Percentiles rank a stretch among this genome's conserved stretches.
These are phyloP conservation scores for Verticillium isaacii DNA, from an alignment of 2,329 filamentous ascomycete species.

Conservation along the genomic window DNA sequence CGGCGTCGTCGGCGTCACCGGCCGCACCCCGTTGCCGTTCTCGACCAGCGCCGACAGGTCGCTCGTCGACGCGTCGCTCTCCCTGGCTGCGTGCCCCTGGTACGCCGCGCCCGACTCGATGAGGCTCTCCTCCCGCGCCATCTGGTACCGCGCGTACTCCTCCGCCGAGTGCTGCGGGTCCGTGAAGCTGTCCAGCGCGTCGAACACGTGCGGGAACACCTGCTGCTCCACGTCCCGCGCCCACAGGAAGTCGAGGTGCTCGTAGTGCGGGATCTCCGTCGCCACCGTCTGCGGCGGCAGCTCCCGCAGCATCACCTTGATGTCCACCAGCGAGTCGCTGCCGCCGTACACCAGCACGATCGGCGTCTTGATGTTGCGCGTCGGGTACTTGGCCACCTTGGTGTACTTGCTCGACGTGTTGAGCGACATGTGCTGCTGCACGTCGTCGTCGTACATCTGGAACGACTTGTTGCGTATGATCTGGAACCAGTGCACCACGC, in stretches of 20 bases:
- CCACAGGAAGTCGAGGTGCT: constrained; percentile 97
- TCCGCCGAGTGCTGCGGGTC: constrained; percentile 52
- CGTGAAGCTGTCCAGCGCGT: constrained; percentile 73
- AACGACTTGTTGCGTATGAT: constrained; percentile 96
- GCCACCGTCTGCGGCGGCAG: constrained; percentile 80
- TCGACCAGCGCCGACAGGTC: constrained; percentile 5
- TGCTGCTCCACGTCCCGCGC: constrained; percentile 75
- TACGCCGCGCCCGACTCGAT: constrained; percentile 31
- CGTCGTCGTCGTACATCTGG: constrained; percentile 97
- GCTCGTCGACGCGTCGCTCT: constrained; percentile 21
- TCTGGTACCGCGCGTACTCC: constrained; percentile 54
- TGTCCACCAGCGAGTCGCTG: constrained; percentile 89
- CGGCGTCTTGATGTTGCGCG: constrained; percentile 93
- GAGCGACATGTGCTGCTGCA: constrained; percentile 70
- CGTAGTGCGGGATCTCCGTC: constrained; percentile 85
- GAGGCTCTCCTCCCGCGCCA: constrained; percentile 46
- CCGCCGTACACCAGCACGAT: constrained; percentile 92
- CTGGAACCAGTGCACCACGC: constrained; percentile 98
- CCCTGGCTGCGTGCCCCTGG: constrained; percentile 18
- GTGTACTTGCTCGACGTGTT: constrained; percentile 77
- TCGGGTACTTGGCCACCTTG: constrained; percentile 94
- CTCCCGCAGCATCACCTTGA: constrained; percentile 85
- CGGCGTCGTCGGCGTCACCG: constrained; percentile 1
- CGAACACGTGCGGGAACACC: constrained; percentile 88
- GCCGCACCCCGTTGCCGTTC: constrained; percentile 4